phyloP scores from a whole-genome alignment of 371 early-diverging fungal species.

The Phascolomyces articulosus region DNA sequence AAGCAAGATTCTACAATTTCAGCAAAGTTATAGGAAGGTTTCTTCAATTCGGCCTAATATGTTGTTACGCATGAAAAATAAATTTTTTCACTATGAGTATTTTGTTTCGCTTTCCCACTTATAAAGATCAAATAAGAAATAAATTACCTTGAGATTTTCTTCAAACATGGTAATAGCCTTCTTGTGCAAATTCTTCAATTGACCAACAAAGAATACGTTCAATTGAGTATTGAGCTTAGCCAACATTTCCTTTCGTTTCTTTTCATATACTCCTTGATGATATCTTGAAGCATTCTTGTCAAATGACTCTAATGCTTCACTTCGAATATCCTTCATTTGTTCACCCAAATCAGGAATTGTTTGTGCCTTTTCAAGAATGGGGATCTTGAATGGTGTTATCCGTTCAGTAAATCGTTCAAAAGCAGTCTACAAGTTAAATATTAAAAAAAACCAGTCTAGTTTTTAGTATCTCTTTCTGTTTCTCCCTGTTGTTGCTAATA shows the following conservation, averaged over 20 bases:
- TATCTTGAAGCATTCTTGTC: conserved; percentile 93
- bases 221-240: conserved; percentile 77
- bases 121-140: too few species aligned
- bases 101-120: too few species aligned
- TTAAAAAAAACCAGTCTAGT: too few species aligned
- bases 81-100: too few species aligned
- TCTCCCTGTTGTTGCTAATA: too few species aligned
- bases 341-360: conserved; percentile 80
- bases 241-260: conserved; percentile 83
- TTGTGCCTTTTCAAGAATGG: conserved; percentile 74
- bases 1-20: conserved; percentile 44
- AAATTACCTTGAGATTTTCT: conserved; percentile 29
- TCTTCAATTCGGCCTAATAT: conserved; percentile 46
- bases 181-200: conserved; percentile 85
- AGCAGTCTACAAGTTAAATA: conserved; percentile 47
- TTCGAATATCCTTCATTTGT: conserved; percentile 62
- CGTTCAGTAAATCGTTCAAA: conserved; percentile 70
- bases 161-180: conserved; percentile 68
- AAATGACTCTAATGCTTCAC: conserved; percentile 69
- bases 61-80: too few species aligned
- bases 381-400: conserved; percentile 63
- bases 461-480: too few species aligned
- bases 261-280: conserved; percentile 85
- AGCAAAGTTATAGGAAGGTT: conserved; percentile 61
- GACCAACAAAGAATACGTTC: conserved; percentile 80